phyloP scores from a whole-genome alignment of 1,284 basidiomycete genomes.

The Leccinum pachyderme region DNA sequence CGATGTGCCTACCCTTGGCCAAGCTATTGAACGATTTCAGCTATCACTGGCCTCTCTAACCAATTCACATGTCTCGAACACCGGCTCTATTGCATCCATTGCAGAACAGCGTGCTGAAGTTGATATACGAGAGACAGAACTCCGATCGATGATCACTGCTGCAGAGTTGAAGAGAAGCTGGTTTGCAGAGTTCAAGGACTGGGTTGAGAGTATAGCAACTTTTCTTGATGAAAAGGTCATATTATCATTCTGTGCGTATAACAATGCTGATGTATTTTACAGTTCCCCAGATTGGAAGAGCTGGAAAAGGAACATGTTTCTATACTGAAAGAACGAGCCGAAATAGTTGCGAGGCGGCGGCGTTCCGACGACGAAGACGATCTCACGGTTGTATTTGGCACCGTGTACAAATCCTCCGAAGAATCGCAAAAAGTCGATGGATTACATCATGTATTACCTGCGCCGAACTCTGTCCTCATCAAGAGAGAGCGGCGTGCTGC shows the following conservation, averaged over 20 bases:
- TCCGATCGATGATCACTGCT: constrained; percentile 75
- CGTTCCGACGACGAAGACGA: constrained; percentile 81
- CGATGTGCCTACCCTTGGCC: constrained; percentile 55
- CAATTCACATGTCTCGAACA: constrained; percentile 68
- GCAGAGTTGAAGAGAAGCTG: constrained; percentile 85
- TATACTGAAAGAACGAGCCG: constrained; percentile 71
- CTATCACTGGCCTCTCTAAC: constrained; percentile 67
- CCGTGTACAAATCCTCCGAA: constrained; percentile 37
- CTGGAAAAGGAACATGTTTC: constrained; percentile 82
- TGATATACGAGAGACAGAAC: constrained; percentile 73
- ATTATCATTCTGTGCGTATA: constrained; percentile 2
- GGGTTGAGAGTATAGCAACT: constrained; percentile 83
- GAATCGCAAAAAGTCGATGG: constrained; percentile 59
- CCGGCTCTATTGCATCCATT: constrained; percentile 58
- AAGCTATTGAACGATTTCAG: constrained; percentile 57
- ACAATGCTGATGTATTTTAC: constrained; percentile 9
- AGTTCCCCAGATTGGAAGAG: constrained; percentile 83
- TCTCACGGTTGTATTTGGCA: constrained; percentile 70
- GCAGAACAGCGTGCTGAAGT: constrained; percentile 70
- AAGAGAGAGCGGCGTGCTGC: constrained; percentile 56
- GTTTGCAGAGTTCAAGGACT: constrained; percentile 83
- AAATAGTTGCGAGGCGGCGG: constrained; percentile 68
- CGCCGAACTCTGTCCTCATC: constrained; percentile 42
- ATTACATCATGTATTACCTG: constrained; percentile 53
- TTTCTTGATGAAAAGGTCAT: constrained; percentile 91